A percentile compares a stretch with the other conserved stretches of the same genome.
Evolutionary conservation across 129 eudicot species (phyloP).

Genomic region (Mikania micrantha): DNA sequence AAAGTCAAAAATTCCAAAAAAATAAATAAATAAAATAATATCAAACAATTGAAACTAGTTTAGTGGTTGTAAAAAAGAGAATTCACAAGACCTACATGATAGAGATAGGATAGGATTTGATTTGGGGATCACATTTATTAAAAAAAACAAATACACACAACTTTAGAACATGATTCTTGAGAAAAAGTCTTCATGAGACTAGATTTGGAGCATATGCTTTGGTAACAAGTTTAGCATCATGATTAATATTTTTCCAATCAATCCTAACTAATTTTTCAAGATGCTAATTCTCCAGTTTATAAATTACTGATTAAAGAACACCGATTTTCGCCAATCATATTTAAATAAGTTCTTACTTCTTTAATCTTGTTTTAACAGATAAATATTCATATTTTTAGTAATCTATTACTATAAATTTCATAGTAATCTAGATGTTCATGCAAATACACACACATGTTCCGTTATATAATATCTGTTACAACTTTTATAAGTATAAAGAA

Average conservation of each 20-base stretch:
- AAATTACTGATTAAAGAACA: conserved; percentile 16
- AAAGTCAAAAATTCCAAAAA: conserved; percentile 20
- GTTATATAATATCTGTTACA: background rate
- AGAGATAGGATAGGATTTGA: conserved; percentile 35
- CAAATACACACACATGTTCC: too few relatives aligned
- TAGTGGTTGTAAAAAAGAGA: conserved; percentile 30
- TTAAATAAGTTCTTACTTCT: background rate
- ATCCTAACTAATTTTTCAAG: conserved; percentile 19
- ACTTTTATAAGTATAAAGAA: background rate
- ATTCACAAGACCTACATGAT: conserved; percentile 33
- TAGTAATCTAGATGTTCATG: too few relatives aligned
- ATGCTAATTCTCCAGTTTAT: conserved; percentile 18
- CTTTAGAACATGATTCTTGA: conserved; percentile 38
- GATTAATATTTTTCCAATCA: conserved; percentile 6
- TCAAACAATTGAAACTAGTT: conserved; percentile 10
- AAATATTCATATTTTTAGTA: background rate
- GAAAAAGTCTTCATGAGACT: conserved; percentile 15
- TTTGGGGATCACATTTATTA: conserved; percentile 7
- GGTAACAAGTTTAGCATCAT: conserved; percentile 16
- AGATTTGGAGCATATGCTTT: conserved; percentile 25
- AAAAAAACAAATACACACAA: background rate
- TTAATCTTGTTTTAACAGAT: background rate
- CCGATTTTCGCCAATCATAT: conserved; percentile 16
- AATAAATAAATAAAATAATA: background rate
- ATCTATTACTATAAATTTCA: too few relatives aligned